These are phyloP conservation scores for Exsudoporus frostii DNA, from an alignment of 768 basidiomycete genomes.

Conservation along the genomic window DNA sequence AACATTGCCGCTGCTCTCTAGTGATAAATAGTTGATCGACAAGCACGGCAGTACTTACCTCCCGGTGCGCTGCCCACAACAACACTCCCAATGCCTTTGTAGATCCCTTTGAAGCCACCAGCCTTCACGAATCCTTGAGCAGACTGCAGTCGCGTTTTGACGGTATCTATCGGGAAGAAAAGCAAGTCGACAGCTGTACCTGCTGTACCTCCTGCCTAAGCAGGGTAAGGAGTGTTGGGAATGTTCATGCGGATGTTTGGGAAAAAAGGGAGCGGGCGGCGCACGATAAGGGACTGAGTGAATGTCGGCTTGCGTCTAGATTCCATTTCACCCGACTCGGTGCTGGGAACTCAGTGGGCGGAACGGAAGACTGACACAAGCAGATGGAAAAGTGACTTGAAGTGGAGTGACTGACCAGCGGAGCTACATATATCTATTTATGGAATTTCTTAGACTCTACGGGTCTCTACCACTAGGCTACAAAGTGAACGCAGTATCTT, in stretches of 20 bases:
- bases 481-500: background rate
- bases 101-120: conserved; percentile 88
- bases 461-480: too few relatives aligned
- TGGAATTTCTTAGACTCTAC: conserved; percentile 1
- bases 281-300: conserved; percentile 45
- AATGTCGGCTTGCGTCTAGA: conserved; percentile 39
- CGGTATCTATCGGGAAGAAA: conserved; percentile 95
- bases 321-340: conserved; percentile 21
- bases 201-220: conserved; percentile 83
- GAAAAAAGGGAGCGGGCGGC: conserved; percentile 17
- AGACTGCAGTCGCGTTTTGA: conserved; percentile 94
- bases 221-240: conserved; percentile 4
- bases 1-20: conserved; percentile 76
- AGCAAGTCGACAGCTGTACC: conserved; percentile 92
- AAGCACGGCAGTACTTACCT: conserved; percentile 48
- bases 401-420: background rate
- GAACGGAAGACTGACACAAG: conserved; percentile 6
- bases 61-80: conserved; percentile 94
- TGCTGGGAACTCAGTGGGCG: background rate
- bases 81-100: conserved; percentile 92
- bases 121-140: conserved; percentile 78
- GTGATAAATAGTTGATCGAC: background rate
- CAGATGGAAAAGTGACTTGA: background rate
- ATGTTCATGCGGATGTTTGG: conserved; percentile 10
- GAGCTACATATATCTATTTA: conserved; percentile 3